phyloP scores from a whole-genome alignment of 2,329 filamentous ascomycete genomes.

The Lasiodiplodia sp. region DNA sequence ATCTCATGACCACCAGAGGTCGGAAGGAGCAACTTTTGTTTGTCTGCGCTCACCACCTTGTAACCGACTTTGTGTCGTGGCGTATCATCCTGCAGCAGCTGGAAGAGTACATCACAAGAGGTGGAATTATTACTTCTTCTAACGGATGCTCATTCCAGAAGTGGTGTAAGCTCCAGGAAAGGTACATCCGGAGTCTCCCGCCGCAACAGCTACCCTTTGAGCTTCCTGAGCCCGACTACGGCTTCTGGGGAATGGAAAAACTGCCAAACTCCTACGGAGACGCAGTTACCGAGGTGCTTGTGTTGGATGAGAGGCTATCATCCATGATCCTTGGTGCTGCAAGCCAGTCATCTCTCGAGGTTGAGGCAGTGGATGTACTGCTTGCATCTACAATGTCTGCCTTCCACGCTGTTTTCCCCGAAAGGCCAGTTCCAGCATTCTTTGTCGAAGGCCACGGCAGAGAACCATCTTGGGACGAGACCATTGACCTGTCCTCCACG shows the following conservation, averaged over 20 bases:
- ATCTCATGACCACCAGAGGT: slow-evolving; percentile 49
- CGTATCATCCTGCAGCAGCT: slow-evolving; percentile 49
- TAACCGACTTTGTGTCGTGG: slow-evolving; percentile 50
- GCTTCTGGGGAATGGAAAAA: slow-evolving; percentile 50
- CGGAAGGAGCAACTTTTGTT: slow-evolving; percentile 32
- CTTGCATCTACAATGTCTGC: slow-evolving; percentile 8
- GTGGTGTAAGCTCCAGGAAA: slow-evolving; percentile 45
- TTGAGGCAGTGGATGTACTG: slow-evolving; percentile 21
- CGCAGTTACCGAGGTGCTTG: slow-evolving; percentile 40
- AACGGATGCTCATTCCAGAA: slow-evolving; percentile 46
- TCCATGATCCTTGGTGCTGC: slow-evolving; percentile 32
- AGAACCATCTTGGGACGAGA: slow-evolving; percentile 34
- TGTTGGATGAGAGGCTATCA: slow-evolving; percentile 42
- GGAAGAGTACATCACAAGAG: slow-evolving; percentile 40
- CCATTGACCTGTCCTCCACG: slow-evolving; percentile 37
- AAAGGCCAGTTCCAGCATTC: slow-evolving; percentile 21
- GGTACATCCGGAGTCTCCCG: slow-evolving; percentile 39
- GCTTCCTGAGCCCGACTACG: slow-evolving; percentile 39
- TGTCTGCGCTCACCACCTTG: slow-evolving; percentile 48
- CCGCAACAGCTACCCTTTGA: slow-evolving; percentile 36
- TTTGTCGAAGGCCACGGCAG: slow-evolving; percentile 37
- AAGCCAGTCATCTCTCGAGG: not conserved
- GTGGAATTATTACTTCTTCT: slow-evolving; percentile 36
- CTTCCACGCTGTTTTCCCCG: slow-evolving; percentile 17
- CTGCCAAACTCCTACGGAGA: slow-evolving; percentile 45